Evolutionary conservation across 306 rosid species (phyloP).

Genomic region (Nissolia schottii): DNA sequence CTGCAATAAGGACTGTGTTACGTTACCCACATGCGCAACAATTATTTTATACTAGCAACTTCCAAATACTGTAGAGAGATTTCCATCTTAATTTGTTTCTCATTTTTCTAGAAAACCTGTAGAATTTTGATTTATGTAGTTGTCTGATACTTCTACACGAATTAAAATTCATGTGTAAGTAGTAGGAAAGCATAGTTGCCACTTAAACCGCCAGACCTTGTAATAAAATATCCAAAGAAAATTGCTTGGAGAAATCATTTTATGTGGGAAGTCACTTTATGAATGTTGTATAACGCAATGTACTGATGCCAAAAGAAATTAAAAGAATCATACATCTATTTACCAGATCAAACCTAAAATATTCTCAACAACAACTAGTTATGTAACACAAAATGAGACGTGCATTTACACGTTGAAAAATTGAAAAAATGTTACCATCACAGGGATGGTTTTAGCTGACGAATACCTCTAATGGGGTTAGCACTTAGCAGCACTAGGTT

Average conservation of each 20-base stretch:
- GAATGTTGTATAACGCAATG: not conserved
- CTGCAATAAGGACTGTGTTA: not conserved
- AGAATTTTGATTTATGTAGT: not conserved
- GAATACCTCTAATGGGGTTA: not conserved
- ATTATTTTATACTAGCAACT: not conserved
- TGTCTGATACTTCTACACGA: not conserved
- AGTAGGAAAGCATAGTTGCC: not conserved
- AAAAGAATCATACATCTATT: constrained; percentile 17
- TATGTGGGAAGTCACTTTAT: not conserved
- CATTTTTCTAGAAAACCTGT: not conserved
- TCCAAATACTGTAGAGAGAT: not conserved
- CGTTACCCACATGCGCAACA: not conserved
- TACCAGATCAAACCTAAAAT: not conserved
- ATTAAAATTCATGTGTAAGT: not conserved
- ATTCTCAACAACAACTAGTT: constrained; percentile 16
- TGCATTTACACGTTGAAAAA: not conserved
- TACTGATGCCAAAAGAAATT: constrained; percentile 15
- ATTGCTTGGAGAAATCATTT: not conserved
- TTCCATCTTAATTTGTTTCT: not conserved
- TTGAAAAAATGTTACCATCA: constrained; percentile 5
- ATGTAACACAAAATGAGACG: constrained; percentile 18
- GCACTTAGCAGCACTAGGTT: not conserved
- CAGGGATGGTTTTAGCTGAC: not conserved
- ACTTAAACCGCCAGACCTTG: not conserved
- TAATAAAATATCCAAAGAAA: not conserved